Evolutionary conservation across 2,329 filamentous ascomycete species (phyloP).

Genomic region (Simplicillium aogashimaense): DNA sequence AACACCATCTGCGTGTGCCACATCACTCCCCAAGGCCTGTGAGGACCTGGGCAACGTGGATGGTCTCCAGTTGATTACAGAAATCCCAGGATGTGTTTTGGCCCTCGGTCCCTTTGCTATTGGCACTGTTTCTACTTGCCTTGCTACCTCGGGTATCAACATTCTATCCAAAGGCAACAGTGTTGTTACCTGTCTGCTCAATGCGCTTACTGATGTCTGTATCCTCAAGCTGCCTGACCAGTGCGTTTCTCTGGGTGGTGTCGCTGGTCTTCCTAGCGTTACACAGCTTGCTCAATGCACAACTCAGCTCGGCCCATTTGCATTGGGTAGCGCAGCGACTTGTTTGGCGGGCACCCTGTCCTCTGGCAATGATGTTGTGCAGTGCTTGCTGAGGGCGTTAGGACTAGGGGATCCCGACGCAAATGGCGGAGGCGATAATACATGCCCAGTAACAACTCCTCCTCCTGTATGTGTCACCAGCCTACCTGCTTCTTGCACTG

Average conservation of each 20-base stretch:
- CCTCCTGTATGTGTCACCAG: too few relatives aligned
- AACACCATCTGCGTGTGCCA: slow-evolving; percentile 4
- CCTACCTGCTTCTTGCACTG: too few relatives aligned
- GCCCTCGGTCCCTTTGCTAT: slow-evolving; percentile 7
- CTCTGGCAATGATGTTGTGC: neutral
- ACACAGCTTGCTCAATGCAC: neutral
- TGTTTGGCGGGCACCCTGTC: neutral
- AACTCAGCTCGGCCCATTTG: slow-evolving; percentile 1
- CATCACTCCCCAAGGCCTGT: slow-evolving; percentile 7
- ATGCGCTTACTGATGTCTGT: slow-evolving; percentile 4
- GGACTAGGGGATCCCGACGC: neutral
- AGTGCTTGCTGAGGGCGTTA: neutral
- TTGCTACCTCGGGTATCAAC: slow-evolving; percentile 1
- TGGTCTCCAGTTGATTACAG: slow-evolving; percentile 5
- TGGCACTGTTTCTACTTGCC: slow-evolving; percentile 3
- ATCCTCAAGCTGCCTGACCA: slow-evolving; percentile 3
- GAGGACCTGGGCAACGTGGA: slow-evolving; percentile 1
- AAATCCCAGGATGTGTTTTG: slow-evolving; percentile 6
- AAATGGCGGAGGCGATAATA: too few relatives aligned
- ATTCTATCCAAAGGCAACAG: slow-evolving; percentile 1
- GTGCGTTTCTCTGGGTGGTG: neutral
- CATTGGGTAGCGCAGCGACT: neutral
- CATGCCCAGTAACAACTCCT: too few relatives aligned
- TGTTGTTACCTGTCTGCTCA: slow-evolving; percentile 5
- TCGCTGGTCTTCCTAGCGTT: neutral